A percentile compares a stretch with the other conserved stretches of the same genome.
These are phyloP conservation scores for Ramichloridium luteum DNA, from an alignment of 2,329 filamentous ascomycete genomes.

Conservation along the genomic window DNA sequence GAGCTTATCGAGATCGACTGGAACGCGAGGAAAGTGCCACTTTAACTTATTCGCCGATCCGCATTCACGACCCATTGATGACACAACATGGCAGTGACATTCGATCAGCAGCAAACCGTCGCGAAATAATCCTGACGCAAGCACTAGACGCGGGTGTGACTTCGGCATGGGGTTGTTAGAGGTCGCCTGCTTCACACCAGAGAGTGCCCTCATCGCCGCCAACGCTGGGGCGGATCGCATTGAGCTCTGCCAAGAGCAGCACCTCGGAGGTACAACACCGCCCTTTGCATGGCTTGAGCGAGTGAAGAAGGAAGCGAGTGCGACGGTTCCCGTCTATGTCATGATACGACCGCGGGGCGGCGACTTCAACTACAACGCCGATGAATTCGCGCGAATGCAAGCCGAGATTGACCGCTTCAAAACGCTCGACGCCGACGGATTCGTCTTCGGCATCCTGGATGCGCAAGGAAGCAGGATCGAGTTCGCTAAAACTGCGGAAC, in stretches of 20 bases:
- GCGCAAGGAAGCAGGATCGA: constrained; percentile 28
- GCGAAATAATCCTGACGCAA: too few species aligned
- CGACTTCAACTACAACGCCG: constrained; percentile 32
- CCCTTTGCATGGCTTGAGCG: constrained; percentile 16
- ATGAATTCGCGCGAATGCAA: constrained; percentile 36
- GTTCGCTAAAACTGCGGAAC: constrained; percentile 26
- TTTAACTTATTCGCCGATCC: too few species aligned
- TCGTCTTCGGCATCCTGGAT: constrained; percentile 41
- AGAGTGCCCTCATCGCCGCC: constrained; percentile 33
- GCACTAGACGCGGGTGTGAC: too few species aligned
- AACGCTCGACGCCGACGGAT: constrained; percentile 29
- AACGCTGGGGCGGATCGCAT: constrained; percentile 37
- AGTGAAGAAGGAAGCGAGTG: constrained; percentile 13
- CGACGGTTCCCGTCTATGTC: constrained; percentile 33
- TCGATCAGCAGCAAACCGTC: too few species aligned
- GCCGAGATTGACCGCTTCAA: constrained; percentile 27
- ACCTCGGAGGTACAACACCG: constrained; percentile 34
- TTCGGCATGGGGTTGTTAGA: constrained; percentile 29
- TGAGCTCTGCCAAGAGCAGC: constrained; percentile 36
- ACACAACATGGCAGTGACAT: too few species aligned
- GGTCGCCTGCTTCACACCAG: constrained; percentile 37
- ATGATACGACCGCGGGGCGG: constrained; percentile 43
- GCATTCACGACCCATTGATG: too few species aligned
- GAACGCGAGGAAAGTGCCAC: too few species aligned
- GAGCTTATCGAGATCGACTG: too few species aligned